Evolutionary conservation across 2,329 filamentous ascomycete genomes (phyloP), one percentile per base, ranked within the genome.

Genomic region (Phialemoniopsis sp.): DNA sequence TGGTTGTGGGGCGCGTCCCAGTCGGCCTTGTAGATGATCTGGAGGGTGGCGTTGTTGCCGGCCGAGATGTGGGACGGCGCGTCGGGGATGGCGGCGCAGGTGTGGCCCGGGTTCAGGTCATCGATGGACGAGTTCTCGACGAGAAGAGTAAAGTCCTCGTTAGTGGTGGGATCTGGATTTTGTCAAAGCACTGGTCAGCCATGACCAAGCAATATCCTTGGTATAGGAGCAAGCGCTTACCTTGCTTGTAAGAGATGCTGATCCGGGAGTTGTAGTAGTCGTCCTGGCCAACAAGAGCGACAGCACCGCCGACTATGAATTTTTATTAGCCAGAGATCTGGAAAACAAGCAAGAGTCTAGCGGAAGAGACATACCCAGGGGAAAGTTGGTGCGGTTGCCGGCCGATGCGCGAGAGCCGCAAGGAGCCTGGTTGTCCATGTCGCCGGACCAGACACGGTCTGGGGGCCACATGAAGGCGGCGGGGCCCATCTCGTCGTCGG

Each of bases 401-500:
- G 67, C 60, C 1, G 63, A 59, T 13, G 64, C 61, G 10, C 60
- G 57, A 10, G 74, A 78, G 38, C 78, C 78, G 49, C 79, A 82
- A 0, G 78, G 78, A 7, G 68, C 63, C 5, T 55, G 72, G 49
- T 80, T 80, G 50, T 82, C 78, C 29, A 67, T 57, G 12, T 64
- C 63, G 21, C 68, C 72, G 36, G 63, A 63, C 76, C 77, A 83
- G 31, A 63, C 59, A 37, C 78, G 65, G 55, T 81, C 76, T 13
- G 64, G 52, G 4, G 78, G 78, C 77, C 78, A 82, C 57, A 81
- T 62, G 52, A 82, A 79, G 9, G 72, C 74, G 15, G 76, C 75
- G 8, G 76, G 76, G 10, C 76, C 77, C 60, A 67, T 67, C 28
- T 59, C 53, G 15, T 42, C 40, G 13, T 26, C 21, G 21, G 6